Evolutionary conservation across 2,329 filamentous ascomycete genomes (phyloP), one percentile per base, ranked within the genome.

Genomic region (Pseudocercospora pini-densiflorae): DNA sequence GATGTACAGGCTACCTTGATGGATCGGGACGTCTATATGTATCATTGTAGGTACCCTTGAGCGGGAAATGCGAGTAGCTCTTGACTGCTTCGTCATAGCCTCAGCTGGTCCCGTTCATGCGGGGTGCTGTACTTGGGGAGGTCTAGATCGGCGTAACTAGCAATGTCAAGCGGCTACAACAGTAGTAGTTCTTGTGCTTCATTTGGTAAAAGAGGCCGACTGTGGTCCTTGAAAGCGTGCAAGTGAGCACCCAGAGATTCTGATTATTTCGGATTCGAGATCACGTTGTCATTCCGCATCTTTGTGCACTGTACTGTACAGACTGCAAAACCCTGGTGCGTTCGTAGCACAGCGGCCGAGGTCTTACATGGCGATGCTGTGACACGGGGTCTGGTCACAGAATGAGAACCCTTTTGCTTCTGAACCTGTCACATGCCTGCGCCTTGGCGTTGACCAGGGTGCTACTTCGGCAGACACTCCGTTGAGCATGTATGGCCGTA

Each of bases 31-130:
- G 5, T 49, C 45, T 49, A 21, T 49, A 49, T 49, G n/a, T 49
- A 49, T 40, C 36, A 40, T 14, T 40, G 36, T 21, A 24, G n/a
- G 43, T 10, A 45, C 14, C 3, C 43, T 45, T 12, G 5, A 21
- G 43, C 19, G 24, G 10, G 2, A 51, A 51, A 1, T 51, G 47
- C 19, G 19, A 51, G 23, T 54, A 31, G 51, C 51, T 3, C 23
- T 54, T 54, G 51, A 54, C 14, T 7, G 31, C 51, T 54, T 54
- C 23, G 24, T 54, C 51, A 54, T 54, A 49, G 45, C 45, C 51
- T 54, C 16, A n/a, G 14, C 3, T 54, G 51, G 24, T 49, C 8
- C 23, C 36, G 21, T 54, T 29, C 21, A 29, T 54, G 51, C 51
- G 51, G 51, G 51, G 51, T 54, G 51, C 36, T 40, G 21, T 54